Percentiles rank a stretch among this genome's conserved stretches.
Evolutionary conservation across 2,329 filamentous ascomycete species (phyloP).

Genomic region (Sporothrix schenckii): DNA sequence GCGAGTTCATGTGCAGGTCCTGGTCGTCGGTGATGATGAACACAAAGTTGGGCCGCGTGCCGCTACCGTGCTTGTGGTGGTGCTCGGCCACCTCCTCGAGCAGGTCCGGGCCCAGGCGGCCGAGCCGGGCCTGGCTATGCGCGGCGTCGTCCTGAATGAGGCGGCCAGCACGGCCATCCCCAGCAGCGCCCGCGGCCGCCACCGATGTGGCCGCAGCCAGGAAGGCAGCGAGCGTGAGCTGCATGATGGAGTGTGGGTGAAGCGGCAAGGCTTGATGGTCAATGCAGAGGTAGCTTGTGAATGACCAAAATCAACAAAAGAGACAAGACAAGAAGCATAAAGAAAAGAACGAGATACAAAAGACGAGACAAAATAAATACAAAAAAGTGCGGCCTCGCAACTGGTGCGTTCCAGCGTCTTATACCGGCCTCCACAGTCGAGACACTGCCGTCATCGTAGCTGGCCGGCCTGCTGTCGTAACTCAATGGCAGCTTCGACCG

Average conservation of each 20-base stretch:
- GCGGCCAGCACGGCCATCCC: not conserved
- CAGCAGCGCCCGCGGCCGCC: slow-evolving; percentile 21
- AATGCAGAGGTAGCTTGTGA: not conserved
- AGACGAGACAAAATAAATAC: not conserved
- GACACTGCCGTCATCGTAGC: not conserved
- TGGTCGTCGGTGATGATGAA: slow-evolving; percentile 69
- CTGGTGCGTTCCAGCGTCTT: slow-evolving; percentile 6
- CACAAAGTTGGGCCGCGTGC: slow-evolving; percentile 35
- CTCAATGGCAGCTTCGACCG: not conserved
- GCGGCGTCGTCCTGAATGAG: not conserved
- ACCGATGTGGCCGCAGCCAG: slow-evolving; percentile 25
- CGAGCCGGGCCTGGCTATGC: slow-evolving; percentile 20
- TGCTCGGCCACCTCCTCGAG: slow-evolving; percentile 19
- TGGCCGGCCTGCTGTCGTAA: not conserved
- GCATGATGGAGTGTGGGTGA: slow-evolving; percentile 15
- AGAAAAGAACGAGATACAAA: not conserved
- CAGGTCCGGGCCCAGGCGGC: slow-evolving; percentile 5
- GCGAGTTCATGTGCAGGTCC: slow-evolving; percentile 61
- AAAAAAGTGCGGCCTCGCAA: not conserved
- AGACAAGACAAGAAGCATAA: not conserved
- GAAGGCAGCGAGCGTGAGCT: slow-evolving; percentile 20
- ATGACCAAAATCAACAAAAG: not conserved
- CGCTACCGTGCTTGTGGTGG: slow-evolving; percentile 5
- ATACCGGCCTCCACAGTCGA: slow-evolving; percentile 5
- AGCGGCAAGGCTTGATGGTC: not conserved